Evolutionary conservation across 148 eudicot species (phyloP).

Genomic region (Rhododendron ovatum): DNA sequence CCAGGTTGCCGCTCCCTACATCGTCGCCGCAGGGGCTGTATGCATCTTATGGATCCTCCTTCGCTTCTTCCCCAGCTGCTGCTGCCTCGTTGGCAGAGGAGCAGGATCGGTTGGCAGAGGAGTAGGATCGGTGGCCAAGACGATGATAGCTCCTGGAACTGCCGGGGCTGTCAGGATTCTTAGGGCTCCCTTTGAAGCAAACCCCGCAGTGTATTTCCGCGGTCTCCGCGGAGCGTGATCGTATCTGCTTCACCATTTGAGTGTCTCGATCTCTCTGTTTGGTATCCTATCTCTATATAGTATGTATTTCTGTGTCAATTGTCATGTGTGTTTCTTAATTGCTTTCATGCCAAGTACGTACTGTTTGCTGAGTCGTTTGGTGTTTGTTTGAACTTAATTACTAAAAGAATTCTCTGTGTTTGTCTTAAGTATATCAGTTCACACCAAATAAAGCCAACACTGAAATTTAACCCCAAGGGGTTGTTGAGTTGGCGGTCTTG

Average conservation of each 20-base stretch:
- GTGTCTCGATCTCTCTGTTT: not conserved
- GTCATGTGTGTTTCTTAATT: not conserved
- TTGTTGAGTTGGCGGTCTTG: too few relatives aligned
- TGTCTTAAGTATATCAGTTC: not conserved
- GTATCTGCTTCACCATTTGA: not conserved
- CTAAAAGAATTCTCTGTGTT: not conserved
- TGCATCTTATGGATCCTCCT: not conserved
- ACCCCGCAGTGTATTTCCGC: not conserved
- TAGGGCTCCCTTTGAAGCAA: slow-evolving; percentile 7
- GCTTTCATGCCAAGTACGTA: not conserved
- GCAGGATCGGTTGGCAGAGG: not conserved
- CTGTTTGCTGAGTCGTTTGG: not conserved
- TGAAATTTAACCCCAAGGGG: too few relatives aligned
- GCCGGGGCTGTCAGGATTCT: slow-evolving; percentile 9
- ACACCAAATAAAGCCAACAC: too few relatives aligned
- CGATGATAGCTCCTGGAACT: slow-evolving; percentile 33
- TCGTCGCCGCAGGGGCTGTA: not conserved
- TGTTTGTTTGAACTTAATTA: not conserved
- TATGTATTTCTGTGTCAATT: not conserved
- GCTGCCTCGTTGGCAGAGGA: not conserved
- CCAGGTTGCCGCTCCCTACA: not conserved
- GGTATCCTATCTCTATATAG: not conserved
- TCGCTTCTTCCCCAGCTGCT: not conserved
- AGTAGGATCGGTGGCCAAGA: slow-evolving; percentile 1
- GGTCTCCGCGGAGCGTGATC: not conserved